These are phyloP conservation scores for Rauvolfia tetraphylla DNA, from an alignment of 257 asterid genomes.

Conservation along the genomic window DNA sequence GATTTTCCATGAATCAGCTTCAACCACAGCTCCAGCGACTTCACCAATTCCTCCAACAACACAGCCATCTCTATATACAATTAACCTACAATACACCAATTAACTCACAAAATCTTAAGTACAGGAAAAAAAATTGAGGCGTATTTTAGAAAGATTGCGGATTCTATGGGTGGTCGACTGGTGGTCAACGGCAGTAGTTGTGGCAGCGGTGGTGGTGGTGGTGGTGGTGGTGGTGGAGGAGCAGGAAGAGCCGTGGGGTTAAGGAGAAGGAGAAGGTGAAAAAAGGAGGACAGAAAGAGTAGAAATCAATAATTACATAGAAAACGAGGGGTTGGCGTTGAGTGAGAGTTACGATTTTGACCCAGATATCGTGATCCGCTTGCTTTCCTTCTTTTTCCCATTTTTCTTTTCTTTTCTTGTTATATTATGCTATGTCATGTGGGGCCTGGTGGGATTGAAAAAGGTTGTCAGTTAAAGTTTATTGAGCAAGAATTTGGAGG, in stretches of 20 bases:
- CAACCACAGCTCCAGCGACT: constrained; percentile 60
- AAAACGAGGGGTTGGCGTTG: background rate
- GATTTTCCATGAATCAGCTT: constrained; percentile 36
- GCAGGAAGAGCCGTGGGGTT: background rate
- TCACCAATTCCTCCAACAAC: constrained; percentile 61
- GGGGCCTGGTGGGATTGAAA: no score
- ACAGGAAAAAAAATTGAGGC: background rate
- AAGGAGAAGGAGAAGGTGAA: background rate
- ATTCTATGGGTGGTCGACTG: no score
- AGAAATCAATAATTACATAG: no score
- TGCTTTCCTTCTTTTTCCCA: no score
- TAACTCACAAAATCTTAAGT: background rate
- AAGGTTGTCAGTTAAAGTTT: no score
- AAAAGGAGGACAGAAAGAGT: no score
- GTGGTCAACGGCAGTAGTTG: no score
- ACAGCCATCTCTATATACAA: constrained; percentile 46
- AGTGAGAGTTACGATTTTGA: background rate
- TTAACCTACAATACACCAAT: background rate
- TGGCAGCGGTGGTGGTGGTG: no score
- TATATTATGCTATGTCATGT: no score
- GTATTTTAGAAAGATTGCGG: background rate
- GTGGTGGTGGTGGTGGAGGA: background rate
- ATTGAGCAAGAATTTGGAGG: no score
- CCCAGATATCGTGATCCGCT: no score
- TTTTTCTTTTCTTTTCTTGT: no score